Percentiles rank a stretch among this genome's conserved stretches.
Conservation (phyloP, 2,329 filamentous ascomycete genomes). For the Anthostomella pinea region DNA sequence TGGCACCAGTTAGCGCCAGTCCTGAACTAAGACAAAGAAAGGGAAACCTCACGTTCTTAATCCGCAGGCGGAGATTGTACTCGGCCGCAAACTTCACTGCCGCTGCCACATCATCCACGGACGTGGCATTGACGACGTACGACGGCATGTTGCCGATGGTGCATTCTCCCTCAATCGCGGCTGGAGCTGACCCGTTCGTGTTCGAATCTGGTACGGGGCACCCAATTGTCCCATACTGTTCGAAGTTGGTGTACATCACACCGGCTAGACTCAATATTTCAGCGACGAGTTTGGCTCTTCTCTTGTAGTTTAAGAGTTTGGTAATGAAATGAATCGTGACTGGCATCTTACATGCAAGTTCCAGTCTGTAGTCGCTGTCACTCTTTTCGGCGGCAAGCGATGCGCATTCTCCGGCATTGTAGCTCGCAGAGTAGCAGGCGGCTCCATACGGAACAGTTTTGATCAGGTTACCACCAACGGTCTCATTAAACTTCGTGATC, state of each 20-base stretch:
- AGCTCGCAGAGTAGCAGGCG: slow-evolving; percentile 3
- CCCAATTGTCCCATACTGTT: slow-evolving; percentile 1
- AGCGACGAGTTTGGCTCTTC: too few species aligned
- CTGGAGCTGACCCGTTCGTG: slow-evolving; percentile 1
- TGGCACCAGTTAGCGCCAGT: neutral
- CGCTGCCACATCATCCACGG: neutral
- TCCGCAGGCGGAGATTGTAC: slow-evolving; percentile 5
- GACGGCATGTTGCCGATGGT: slow-evolving; percentile 5
- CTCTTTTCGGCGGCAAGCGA: neutral
- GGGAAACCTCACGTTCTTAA: slow-evolving; percentile 6
- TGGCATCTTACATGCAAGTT: slow-evolving; percentile 2
- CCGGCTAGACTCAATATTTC: too few species aligned
- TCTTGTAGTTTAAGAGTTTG: too few species aligned
- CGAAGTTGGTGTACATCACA: slow-evolving; percentile 7
- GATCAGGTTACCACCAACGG: slow-evolving; percentile 2
- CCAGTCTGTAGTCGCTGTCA: slow-evolving; percentile 3
- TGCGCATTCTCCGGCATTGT: slow-evolving; percentile 1
- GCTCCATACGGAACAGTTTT: slow-evolving; percentile 1
- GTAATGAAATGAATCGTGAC: neutral
- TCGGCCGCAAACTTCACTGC: slow-evolving; percentile 3
- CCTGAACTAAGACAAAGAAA: too few species aligned
- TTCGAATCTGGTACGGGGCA: slow-evolving; percentile 1
- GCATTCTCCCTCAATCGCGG: slow-evolving; percentile 3
- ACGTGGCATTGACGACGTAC: slow-evolving; percentile 4
- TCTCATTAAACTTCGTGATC: too few species aligned